phyloP scores from a whole-genome alignment of 306 rosid genomes.

The Bauhinia variegata region DNA sequence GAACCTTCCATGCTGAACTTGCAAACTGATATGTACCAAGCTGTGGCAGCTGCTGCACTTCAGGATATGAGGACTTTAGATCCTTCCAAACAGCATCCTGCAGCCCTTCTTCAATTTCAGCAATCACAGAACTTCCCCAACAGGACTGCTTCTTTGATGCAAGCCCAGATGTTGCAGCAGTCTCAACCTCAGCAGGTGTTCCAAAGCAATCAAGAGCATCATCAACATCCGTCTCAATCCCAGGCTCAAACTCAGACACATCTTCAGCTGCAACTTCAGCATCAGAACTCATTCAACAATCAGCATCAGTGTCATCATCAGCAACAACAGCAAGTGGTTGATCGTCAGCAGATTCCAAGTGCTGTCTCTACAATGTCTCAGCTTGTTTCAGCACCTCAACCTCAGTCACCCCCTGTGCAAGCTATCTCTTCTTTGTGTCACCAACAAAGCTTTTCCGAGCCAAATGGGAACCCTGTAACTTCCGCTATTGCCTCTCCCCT shows the following conservation, averaged over 20 bases:
- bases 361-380: constrained; percentile 70
- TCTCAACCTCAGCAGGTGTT: constrained; percentile 58
- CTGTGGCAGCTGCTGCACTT: constrained; percentile 70
- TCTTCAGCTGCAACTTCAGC: constrained; percentile 70
- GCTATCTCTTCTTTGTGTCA: constrained; percentile 68
- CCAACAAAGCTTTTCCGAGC: constrained; percentile 76
- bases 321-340: constrained; percentile 54
- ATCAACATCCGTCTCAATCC: constrained; percentile 57
- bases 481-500: constrained; percentile 70
- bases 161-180: constrained; percentile 58
- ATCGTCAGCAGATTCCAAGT: constrained; percentile 67
- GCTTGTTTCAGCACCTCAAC: constrained; percentile 65
- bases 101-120: constrained; percentile 58
- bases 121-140: constrained; percentile 47
- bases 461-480: constrained; percentile 65
- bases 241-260: constrained; percentile 57
- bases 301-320: constrained; percentile 54
- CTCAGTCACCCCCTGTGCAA: constrained; percentile 69
- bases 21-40: constrained; percentile 65
- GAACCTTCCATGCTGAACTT: constrained; percentile 57
- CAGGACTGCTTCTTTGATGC: constrained; percentile 53
- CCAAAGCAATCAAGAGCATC: constrained; percentile 46
- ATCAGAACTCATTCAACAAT: constrained; percentile 58
- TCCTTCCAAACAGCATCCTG: constrained; percentile 47
- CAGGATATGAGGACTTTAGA: constrained; percentile 61